A percentile compares a stretch with the other conserved stretches of the same genome.
phyloP scores from a whole-genome alignment of 2,329 filamentous ascomycete species.

The Fusarium anguioides region DNA sequence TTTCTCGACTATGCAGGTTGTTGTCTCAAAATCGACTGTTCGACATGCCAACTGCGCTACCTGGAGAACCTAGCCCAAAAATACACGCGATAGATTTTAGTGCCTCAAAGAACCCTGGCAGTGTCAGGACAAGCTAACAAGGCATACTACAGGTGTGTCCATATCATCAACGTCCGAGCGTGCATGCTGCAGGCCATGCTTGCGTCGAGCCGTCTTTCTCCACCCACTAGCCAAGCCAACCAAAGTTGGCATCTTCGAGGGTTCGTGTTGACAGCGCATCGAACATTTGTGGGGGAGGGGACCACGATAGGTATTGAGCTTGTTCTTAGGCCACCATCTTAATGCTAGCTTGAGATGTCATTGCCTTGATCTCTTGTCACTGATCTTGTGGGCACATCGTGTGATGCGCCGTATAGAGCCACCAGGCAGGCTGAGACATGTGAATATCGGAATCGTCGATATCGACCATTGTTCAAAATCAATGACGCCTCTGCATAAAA shows the following conservation, averaged over 20 bases:
- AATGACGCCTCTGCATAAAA: constrained; percentile 13
- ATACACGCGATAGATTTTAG: constrained; percentile 31
- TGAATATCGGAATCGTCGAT: constrained; percentile 9
- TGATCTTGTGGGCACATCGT: constrained; percentile 28
- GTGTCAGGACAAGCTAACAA: constrained; percentile 4
- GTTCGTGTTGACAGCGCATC: constrained; percentile 38
- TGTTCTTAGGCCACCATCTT: constrained; percentile 8
- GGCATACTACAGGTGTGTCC: constrained; percentile 18
- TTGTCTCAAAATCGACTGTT: constrained; percentile 31
- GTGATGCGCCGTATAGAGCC: constrained; percentile 17
- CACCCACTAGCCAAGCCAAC: constrained; percentile 22
- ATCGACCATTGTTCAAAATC: constrained; percentile 2
- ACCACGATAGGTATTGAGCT: constrained; percentile 16
- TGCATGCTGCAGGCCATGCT: constrained; percentile 44
- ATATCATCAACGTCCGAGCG: constrained; percentile 37
- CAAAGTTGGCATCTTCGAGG: constrained; percentile 31
- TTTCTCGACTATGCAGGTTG: constrained; percentile 11
- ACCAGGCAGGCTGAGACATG: constrained; percentile 28
- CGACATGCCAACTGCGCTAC: constrained; percentile 26
- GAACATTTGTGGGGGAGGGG: constrained; percentile 37
- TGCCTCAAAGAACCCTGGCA: constrained; percentile 14
- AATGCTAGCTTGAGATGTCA: constrained; percentile 16
- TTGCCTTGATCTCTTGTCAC: constrained; percentile 16
- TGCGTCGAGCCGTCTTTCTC: constrained; percentile 38
- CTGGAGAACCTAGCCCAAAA: constrained; percentile 31